Evolutionary conservation across 2,329 filamentous ascomycete genomes (phyloP).

Genomic region (Thermoascus crustaceus): DNA sequence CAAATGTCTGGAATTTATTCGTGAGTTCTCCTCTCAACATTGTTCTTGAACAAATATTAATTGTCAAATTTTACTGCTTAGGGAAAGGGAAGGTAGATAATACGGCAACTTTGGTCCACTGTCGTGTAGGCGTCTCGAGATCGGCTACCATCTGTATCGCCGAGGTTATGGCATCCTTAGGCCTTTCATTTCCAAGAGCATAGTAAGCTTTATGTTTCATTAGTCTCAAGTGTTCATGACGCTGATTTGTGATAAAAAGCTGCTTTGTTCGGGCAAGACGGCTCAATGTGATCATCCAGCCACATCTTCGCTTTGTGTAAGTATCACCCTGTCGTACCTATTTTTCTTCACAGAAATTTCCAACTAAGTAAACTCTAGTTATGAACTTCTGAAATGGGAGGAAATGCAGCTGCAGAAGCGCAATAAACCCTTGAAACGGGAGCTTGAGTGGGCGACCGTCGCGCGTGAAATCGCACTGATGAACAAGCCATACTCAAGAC

Average conservation of each 20-base stretch:
- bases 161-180: conserved; percentile 82
- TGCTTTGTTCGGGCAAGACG: conserved; percentile 89
- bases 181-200: conserved; percentile 78
- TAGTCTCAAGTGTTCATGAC: not conserved
- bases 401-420: conserved; percentile 58
- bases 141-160: conserved; percentile 97
- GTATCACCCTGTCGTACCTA: too few species aligned
- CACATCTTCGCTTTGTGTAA: conserved; percentile 82
- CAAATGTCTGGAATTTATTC: conserved; percentile 82
- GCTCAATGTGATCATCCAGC: conserved; percentile 96
- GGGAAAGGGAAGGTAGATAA: conserved; percentile 69
- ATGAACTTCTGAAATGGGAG: conserved; percentile 95
- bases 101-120: conserved; percentile 87
- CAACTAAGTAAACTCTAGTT: conserved; percentile 27
- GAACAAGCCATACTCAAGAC: conserved; percentile 87
- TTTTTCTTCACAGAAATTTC: not conserved
- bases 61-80: conserved; percentile 41
- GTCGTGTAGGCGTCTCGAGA: conserved; percentile 87
- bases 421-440: conserved; percentile 54
- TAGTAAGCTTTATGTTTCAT: conserved; percentile 49
- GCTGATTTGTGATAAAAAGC: conserved; percentile 25
- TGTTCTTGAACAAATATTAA: too few species aligned
- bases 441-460: conserved; percentile 86
- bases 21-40: conserved; percentile 48
- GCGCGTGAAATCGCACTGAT: conserved; percentile 85